Base-by-base conservation (phyloP, 1,284 basidiomycete genomes). In the Anthracocystis panici-leucophaei region DNA sequence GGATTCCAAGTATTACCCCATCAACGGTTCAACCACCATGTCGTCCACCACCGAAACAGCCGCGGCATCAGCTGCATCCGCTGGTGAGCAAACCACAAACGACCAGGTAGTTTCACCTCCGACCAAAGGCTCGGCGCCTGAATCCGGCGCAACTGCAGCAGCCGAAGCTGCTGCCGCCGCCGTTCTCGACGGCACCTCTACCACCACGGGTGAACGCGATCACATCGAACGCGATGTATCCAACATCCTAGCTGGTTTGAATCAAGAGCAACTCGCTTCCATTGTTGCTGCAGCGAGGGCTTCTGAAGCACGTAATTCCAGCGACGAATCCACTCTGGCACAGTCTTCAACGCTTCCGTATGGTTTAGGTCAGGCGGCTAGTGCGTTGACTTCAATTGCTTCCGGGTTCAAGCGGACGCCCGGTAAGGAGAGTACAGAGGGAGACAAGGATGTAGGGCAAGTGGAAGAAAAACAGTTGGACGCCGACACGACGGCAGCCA, bases 221-320 rank as follows among this genome's bases (percentile, higher is more conserved):
- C 59, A 64, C 55, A 78, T 78, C 20, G 77, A 78, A 49, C 78
- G 78, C 41, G 80, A 80, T 46, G 79, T 82, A 5, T 75, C 76
- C 68, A 79, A 73, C 38, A 81, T 82, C 52, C 70, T 82, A 7
- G 79, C 79, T 2, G 77, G 71, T 0, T 57, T 82, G 35, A 81
- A 78, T 56, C 80, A 79, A 51, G 80, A 82, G 50, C 80, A 83
- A 59, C 70, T 83, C 8, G 81, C 75, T 0, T 80, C 75, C 29
- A 83, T 83, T 59, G 77, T 83, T 0, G 80, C 77, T 6, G 81
- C 81, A 16, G 81, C 81, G 3, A 67, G 78, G 44, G 75, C 70
- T 18, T 72, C 55, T 41, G 69, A 75, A 49, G 73, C 73, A 5
- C 60, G 61, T 31, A 62, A 61, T 27, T 33, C 38, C 16, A 38